Evolutionary conservation across 352 stramenopile species (phyloP).

Genomic region (Phytophthora europaea): DNA sequence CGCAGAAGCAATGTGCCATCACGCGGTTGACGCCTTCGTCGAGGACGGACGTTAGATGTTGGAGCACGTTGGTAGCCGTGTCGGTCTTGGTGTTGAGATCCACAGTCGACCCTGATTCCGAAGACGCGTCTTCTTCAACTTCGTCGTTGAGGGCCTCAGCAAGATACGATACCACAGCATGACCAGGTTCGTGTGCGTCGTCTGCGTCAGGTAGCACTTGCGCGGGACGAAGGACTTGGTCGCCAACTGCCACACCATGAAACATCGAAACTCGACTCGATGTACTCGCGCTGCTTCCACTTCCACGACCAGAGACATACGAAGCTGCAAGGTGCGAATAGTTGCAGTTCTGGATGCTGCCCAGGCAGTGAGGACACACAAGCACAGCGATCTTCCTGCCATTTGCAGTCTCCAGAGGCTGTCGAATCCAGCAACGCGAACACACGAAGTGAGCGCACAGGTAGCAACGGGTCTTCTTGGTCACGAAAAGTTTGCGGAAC

Average conservation of each 20-base stretch:
- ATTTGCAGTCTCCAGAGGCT: slow-evolving; percentile 39
- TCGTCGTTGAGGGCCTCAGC: slow-evolving; percentile 14
- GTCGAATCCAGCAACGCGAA: slow-evolving; percentile 34
- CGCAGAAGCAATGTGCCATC: slow-evolving; percentile 17
- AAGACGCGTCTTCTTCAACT: slow-evolving; percentile 1
- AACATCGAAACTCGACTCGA: slow-evolving; percentile 21
- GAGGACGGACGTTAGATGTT: slow-evolving; percentile 41
- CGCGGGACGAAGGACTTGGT: slow-evolving; percentile 8
- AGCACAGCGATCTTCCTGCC: slow-evolving; percentile 43
- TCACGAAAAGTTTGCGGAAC: slow-evolving; percentile 35
- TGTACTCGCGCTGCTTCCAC: slow-evolving; percentile 27
- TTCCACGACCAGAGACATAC: slow-evolving; percentile 16
- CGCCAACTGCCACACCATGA: background rate
- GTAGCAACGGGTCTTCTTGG: slow-evolving; percentile 46
- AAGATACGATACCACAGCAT: slow-evolving; percentile 29
- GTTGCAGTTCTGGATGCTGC: slow-evolving; percentile 55
- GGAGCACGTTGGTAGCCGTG: slow-evolving; percentile 55
- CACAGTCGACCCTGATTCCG: background rate
- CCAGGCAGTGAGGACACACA: slow-evolving; percentile 55
- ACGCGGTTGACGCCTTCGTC: slow-evolving; percentile 34
- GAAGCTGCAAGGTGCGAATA: slow-evolving; percentile 39
- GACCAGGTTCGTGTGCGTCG: slow-evolving; percentile 17
- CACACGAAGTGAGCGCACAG: slow-evolving; percentile 50
- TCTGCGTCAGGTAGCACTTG: slow-evolving; percentile 23
- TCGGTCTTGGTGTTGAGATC: slow-evolving; percentile 9